These are phyloP conservation scores for Pythium pectinolyticum DNA, from an alignment of 352 stramenopile genomes.

Conservation along the genomic window DNA sequence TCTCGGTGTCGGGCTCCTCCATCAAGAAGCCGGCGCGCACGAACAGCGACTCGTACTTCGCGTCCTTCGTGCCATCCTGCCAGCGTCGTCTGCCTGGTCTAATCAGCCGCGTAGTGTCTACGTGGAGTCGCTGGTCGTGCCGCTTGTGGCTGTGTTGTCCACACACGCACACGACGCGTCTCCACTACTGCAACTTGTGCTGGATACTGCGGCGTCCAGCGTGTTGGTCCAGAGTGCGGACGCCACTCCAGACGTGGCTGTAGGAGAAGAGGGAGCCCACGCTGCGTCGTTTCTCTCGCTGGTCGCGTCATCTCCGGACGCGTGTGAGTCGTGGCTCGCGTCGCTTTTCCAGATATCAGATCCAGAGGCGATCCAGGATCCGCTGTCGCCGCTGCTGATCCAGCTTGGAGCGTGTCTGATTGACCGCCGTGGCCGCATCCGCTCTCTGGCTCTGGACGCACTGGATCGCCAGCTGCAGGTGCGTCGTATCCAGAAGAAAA, in stretches of 20 bases:
- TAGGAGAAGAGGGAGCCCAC: conserved; percentile 28
- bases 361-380: conserved; percentile 1
- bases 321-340: conserved; percentile 36
- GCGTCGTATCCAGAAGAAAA: conserved; percentile 11
- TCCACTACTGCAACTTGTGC: conserved; percentile 41
- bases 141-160: conserved; percentile 49
- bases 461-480: conserved; percentile 40
- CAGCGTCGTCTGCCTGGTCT: conserved; percentile 16
- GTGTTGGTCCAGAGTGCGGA: neutral
- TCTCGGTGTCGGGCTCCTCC: conserved; percentile 40
- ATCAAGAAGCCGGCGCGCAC: conserved; percentile 23
- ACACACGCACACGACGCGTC: conserved; percentile 31
- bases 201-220: conserved; percentile 33
- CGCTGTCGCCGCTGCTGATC: neutral
- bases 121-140: conserved; percentile 57
- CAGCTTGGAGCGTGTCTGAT: conserved; percentile 22
- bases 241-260: neutral
- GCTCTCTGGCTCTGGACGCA: conserved; percentile 19
- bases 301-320: conserved; percentile 20
- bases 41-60: conserved; percentile 52
- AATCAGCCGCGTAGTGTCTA: conserved; percentile 36
- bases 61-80: conserved; percentile 34
- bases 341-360: conserved; percentile 35
- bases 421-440: conserved; percentile 13
- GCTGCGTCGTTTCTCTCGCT: conserved; percentile 36